Base-by-base conservation (phyloP, 2,329 filamentous ascomycete species). In the Aspergillus sp. region DNA sequence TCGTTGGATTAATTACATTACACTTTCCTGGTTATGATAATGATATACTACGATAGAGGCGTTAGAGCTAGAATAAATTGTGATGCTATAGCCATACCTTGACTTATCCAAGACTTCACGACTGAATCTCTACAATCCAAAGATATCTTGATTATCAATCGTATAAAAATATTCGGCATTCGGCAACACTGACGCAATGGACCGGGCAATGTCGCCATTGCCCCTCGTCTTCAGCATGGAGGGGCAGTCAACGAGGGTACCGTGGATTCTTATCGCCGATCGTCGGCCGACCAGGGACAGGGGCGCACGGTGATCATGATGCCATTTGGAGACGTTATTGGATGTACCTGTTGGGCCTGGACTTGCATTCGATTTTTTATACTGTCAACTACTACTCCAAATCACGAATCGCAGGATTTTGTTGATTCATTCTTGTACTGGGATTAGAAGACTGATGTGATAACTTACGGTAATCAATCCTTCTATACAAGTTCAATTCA, bases 281-380 rank as follows among this genome's bases (percentile, higher is more conserved):
- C 23, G 6, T 27, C 23, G 44, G 44, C 15, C 14, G 2, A 15
- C 12, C 14, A 14, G 23, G 12, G 7, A 25, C n/a, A 6, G 15
- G 21, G 3, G 11, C 11, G n/a, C 9, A 21, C 23, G 45, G 45
- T 14, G 45, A 31, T 31, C 14, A 44, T 52, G 50, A 17, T 52
- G 41, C 17, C 17, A 52, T 52, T 52, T 52, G 50, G 50, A 52
- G 50, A 25, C 17, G 41, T 6, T 52, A 52, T 44, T 35, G 27
- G 41, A 17, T 6, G 6, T 51, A 4, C 35, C n/a, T 23, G 9
- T 14, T 6, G 3, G 19, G 11, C 7, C 11, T 44, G 23, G 17
- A n/a, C 12, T 33, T 9, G 21, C 4, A 21, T 21, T 21, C 21
- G 21, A 4, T 21, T 21, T 21, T 21, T 21, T 21, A 21, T 21